phyloP scores from a whole-genome alignment of 2,329 filamentous ascomycete species.

The Aspergillus tamarii region DNA sequence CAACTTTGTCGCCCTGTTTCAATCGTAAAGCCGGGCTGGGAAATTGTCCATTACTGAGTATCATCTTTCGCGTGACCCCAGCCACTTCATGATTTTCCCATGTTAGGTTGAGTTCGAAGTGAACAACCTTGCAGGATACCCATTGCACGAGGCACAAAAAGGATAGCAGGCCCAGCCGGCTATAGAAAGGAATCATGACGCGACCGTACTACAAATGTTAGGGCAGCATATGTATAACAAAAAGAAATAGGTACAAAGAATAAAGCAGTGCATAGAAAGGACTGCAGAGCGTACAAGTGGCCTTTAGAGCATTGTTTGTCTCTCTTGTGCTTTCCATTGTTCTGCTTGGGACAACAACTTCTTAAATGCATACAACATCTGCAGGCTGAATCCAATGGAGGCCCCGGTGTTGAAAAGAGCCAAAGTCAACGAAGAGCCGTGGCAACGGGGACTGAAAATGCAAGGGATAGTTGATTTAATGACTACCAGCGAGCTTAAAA shows the following conservation, averaged over 20 bases:
- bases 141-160: slow-evolving; percentile 15
- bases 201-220: neutral
- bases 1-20: slow-evolving; percentile 34
- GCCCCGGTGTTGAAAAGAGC: neutral
- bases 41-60: slow-evolving; percentile 33
- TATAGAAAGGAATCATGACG: slow-evolving; percentile 7
- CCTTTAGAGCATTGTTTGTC: neutral
- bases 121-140: slow-evolving; percentile 8
- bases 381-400: neutral
- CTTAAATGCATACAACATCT: neutral
- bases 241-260: neutral
- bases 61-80: slow-evolving; percentile 28
- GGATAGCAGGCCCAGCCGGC: slow-evolving; percentile 10
- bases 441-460: neutral
- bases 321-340: neutral
- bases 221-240: neutral
- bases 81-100: slow-evolving; percentile 29
- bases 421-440: neutral
- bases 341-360: neutral
- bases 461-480: neutral
- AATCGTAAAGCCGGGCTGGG: slow-evolving; percentile 31
- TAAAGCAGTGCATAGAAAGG: neutral
- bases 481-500: neutral
- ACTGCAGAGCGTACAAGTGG: neutral
- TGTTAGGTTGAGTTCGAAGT: slow-evolving; percentile 22